phyloP scores from a whole-genome alignment of 2,329 filamentous ascomycete genomes.

The Alternaria novae-zelandiae region DNA sequence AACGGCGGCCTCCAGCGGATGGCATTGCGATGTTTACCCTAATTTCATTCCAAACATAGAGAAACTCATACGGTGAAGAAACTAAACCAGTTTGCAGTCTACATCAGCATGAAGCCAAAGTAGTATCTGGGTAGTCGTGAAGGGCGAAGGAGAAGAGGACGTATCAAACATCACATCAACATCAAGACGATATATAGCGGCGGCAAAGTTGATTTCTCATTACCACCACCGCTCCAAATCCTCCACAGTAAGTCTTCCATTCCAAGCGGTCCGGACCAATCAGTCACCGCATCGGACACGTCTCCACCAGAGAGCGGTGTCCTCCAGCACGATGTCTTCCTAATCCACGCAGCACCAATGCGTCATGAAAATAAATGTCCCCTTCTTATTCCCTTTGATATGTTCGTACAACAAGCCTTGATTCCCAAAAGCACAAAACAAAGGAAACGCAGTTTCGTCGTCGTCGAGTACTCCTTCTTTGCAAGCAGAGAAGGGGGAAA shows the following conservation, averaged over 20 bases:
- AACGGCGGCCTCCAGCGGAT: neutral
- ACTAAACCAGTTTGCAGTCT: neutral
- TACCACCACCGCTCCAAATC: constrained; percentile 36
- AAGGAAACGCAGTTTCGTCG: constrained; percentile 45
- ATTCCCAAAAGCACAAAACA: constrained; percentile 25
- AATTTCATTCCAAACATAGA: neutral
- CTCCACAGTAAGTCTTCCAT: constrained; percentile 29
- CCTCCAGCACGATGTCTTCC: constrained; percentile 30
- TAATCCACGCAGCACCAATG: constrained; percentile 29
- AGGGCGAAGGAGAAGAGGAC: neutral
- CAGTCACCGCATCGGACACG: constrained; percentile 26
- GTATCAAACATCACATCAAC: constrained; percentile 3
- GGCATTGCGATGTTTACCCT: neutral
- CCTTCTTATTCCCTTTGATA: constrained; percentile 10
- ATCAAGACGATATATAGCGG: constrained; percentile 28
- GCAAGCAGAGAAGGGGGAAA: constrained; percentile 24
- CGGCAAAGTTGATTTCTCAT: constrained; percentile 35
- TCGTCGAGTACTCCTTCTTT: constrained; percentile 40
- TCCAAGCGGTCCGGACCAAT: constrained; percentile 38
- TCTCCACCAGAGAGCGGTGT: constrained; percentile 28
- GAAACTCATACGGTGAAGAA: neutral
- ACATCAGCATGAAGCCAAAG: neutral
- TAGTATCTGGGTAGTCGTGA: neutral
- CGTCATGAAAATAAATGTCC: constrained; percentile 27
- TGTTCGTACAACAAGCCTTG: constrained; percentile 17